Conservation (phyloP, 1,284 basidiomycete genomes). For the Cutaneotrichosporon cyanovorans region DNA sequence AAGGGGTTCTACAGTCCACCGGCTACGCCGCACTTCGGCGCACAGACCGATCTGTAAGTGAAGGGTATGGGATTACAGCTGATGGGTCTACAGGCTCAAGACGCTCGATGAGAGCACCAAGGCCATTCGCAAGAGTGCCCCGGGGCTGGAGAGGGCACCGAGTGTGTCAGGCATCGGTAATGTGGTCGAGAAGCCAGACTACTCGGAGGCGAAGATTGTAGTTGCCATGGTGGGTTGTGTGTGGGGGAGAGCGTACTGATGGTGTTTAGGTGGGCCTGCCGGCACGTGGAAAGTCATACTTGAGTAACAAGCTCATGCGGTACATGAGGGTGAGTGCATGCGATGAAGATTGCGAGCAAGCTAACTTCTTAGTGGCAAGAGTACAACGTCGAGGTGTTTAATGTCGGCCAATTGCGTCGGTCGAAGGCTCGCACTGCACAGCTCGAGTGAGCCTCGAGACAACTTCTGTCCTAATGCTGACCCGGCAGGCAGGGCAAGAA, state of each 20-base stretch:
- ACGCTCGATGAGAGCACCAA: constrained; percentile 44
- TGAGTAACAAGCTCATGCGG: constrained; percentile 74
- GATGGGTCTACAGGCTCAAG: constrained; percentile 27
- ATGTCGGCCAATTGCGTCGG: constrained; percentile 90
- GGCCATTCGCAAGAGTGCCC: constrained; percentile 32
- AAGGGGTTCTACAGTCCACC: constrained; percentile 22
- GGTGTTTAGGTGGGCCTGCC: constrained; percentile 66
- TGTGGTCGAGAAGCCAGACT: constrained; percentile 85
- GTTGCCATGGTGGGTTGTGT: constrained; percentile 73
- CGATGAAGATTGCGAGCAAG: background rate
- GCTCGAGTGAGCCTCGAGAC: background rate
- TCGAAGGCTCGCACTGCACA: constrained; percentile 60
- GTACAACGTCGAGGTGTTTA: constrained; percentile 97
- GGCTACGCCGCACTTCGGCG: constrained; percentile 46
- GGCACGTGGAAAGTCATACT: constrained; percentile 74
- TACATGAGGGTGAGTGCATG: constrained; percentile 58
- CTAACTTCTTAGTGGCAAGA: constrained; percentile 74
- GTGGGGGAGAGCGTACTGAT: background rate
- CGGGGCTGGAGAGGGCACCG: constrained; percentile 39
- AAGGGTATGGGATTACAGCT: background rate
- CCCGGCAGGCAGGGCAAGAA: constrained; percentile 28
- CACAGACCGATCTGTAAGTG: constrained; percentile 40
- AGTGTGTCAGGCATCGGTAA: constrained; percentile 47
- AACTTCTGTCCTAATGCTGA: background rate
- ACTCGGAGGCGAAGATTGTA: constrained; percentile 96